Evolutionary conservation across 768 basidiomycete genomes (phyloP).

Genomic region (Lentinula sp.): DNA sequence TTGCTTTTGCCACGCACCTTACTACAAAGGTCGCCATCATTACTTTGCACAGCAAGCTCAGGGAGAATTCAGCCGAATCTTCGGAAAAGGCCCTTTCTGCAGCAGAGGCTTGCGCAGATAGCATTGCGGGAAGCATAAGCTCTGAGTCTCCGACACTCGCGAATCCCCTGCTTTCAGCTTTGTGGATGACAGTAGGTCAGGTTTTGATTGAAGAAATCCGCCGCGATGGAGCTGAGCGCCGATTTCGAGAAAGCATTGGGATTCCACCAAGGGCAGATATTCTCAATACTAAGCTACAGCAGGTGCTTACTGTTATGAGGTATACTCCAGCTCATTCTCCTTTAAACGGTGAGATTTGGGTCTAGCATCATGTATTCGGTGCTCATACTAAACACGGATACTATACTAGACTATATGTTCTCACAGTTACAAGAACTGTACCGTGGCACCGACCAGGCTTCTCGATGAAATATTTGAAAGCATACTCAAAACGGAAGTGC

Average conservation of each 20-base stretch:
- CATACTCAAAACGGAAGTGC: no score
- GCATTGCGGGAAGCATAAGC: neutral
- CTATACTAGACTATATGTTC: neutral
- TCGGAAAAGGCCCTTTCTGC: neutral
- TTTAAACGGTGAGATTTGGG: neutral
- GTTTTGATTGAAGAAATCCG: neutral
- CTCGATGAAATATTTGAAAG: neutral
- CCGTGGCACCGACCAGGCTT: no score
- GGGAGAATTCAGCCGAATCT: neutral
- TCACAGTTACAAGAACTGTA: neutral
- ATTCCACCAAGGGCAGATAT: neutral
- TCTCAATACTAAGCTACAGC: neutral
- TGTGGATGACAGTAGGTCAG: constrained; percentile 1
- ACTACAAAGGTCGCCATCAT: constrained; percentile 19
- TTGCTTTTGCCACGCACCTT: constrained; percentile 19
- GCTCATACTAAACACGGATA: neutral
- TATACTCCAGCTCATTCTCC: neutral
- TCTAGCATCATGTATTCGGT: neutral
- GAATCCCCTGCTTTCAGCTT: constrained; percentile 1
- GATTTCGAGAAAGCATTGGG: neutral
- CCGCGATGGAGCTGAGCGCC: neutral
- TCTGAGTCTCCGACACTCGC: neutral
- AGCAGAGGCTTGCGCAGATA: neutral
- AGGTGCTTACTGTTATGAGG: neutral
- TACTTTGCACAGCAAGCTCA: constrained; percentile 15